phyloP scores from a whole-genome alignment of 1,284 basidiomycete genomes.

The Heliocybe sulcata region DNA sequence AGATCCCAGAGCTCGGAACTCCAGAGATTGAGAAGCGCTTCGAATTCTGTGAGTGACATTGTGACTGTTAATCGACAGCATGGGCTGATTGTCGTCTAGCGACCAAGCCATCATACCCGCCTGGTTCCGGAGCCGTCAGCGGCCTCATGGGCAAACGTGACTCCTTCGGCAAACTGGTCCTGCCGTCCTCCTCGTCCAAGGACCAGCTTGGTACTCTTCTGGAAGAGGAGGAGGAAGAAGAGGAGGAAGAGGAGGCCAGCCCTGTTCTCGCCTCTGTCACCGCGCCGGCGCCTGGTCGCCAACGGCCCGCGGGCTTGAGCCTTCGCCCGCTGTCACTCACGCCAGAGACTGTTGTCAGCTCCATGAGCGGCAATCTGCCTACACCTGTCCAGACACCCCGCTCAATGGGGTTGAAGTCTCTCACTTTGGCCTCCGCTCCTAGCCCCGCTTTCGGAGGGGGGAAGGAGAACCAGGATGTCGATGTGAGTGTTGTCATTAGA shows the following conservation, averaged over 20 bases:
- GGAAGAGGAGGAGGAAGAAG: constrained; percentile 79
- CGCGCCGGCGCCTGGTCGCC: constrained; percentile 32
- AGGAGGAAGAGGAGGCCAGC: constrained; percentile 27
- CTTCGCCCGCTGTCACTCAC: constrained; percentile 67
- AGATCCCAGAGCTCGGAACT: constrained; percentile 68
- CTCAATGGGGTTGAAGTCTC: constrained; percentile 34
- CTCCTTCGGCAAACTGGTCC: constrained; percentile 64
- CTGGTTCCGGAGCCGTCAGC: constrained; percentile 32
- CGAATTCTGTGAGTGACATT: constrained; percentile 50
- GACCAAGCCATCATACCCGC: constrained; percentile 47
- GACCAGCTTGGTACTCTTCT: constrained; percentile 70
- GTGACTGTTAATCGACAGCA: neutral
- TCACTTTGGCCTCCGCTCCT: constrained; percentile 37
- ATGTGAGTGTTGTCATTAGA: constrained; percentile 21
- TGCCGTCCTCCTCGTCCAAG: constrained; percentile 52
- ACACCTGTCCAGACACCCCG: constrained; percentile 32
- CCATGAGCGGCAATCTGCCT: constrained; percentile 33
- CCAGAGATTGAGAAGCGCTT: constrained; percentile 47
- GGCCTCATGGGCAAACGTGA: constrained; percentile 58
- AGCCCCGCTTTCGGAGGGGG: constrained; percentile 19
- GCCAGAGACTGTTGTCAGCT: constrained; percentile 33
- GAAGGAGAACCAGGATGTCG: constrained; percentile 10
- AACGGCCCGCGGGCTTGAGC: constrained; percentile 56
- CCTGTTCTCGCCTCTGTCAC: constrained; percentile 14
- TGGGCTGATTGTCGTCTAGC: constrained; percentile 18